Evolutionary conservation across 1,139 yeast genomes (phyloP).

Genomic region (Blastobotrys buckinghamii): DNA sequence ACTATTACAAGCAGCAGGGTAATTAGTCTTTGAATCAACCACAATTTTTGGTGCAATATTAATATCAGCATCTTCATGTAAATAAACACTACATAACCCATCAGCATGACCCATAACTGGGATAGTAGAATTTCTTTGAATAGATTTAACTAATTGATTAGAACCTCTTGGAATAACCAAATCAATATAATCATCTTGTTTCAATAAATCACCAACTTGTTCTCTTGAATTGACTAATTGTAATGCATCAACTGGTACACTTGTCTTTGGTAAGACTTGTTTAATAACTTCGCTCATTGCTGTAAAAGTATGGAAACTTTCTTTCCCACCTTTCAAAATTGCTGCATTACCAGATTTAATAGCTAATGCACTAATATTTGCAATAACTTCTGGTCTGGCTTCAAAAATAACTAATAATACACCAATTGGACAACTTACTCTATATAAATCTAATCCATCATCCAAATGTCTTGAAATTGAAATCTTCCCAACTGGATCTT

Average conservation of each 20-base stretch:
- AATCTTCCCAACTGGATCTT: constrained; percentile 85
- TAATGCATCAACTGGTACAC: constrained; percentile 72
- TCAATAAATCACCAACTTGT: constrained; percentile 77
- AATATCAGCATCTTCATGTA: constrained; percentile 68
- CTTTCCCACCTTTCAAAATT: constrained; percentile 95
- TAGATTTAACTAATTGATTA: constrained; percentile 77
- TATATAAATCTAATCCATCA: constrained; percentile 72
- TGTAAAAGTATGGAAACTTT: constrained; percentile 75
- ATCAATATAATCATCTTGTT: constrained; percentile 86
- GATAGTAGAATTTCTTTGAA: constrained; percentile 82
- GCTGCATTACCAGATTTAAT: constrained; percentile 91
- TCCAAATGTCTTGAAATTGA: constrained; percentile 81
- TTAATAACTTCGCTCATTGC: constrained; percentile 72
- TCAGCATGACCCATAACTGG: constrained; percentile 99
- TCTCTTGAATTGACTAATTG: constrained; percentile 85
- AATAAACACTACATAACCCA: constrained; percentile 86
- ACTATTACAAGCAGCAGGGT: constrained; percentile 98
- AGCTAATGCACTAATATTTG: constrained; percentile 92
- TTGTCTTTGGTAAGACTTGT: constrained; percentile 46
- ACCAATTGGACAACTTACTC: constrained; percentile 92
- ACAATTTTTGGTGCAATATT: constrained; percentile 68
- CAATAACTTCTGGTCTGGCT: constrained; percentile 97
- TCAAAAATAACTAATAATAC: constrained; percentile 90
- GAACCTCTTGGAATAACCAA: constrained; percentile 97
- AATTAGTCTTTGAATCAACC: constrained; percentile 87